Conservation (phyloP, 257 asterid genomes). For the Ligustrum vulgare region DNA sequence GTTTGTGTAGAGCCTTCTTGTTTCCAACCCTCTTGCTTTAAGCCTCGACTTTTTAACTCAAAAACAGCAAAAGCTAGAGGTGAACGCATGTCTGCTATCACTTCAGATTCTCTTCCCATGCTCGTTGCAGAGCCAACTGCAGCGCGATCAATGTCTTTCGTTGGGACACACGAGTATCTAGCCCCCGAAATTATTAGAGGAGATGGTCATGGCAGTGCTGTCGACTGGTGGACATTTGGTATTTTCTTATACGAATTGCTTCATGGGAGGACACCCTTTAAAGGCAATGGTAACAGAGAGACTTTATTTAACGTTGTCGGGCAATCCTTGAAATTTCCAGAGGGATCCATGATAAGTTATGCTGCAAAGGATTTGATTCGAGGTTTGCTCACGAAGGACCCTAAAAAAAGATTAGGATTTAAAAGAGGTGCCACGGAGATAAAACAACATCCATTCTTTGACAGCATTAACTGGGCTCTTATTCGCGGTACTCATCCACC, state of each 20-base stretch:
- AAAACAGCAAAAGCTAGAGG: constrained; percentile 41
- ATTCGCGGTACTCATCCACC: constrained; percentile 81
- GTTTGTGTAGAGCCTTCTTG: constrained; percentile 81
- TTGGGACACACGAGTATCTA: constrained; percentile 92
- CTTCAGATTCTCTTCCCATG: constrained; percentile 56
- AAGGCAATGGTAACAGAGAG: constrained; percentile 79
- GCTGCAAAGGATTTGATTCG: constrained; percentile 87
- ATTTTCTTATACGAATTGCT: constrained; percentile 78
- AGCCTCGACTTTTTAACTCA: constrained; percentile 64
- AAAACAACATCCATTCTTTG: constrained; percentile 87
- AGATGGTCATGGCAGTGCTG: constrained; percentile 95
- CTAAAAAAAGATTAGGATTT: constrained; percentile 74
- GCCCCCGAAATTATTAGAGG: constrained; percentile 93
- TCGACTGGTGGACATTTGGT: constrained; percentile 99
- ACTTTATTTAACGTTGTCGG: constrained; percentile 89
- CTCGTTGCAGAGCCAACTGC: constrained; percentile 87
- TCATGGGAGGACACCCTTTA: constrained; percentile 86
- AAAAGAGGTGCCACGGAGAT: constrained; percentile 87
- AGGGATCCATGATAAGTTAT: constrained; percentile 58
- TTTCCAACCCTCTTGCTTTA: constrained; percentile 84
- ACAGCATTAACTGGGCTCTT: constrained; percentile 84
- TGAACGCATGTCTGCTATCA: constrained; percentile 34
- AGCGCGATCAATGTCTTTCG: constrained; percentile 90
- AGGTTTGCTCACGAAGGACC: constrained; percentile 83
- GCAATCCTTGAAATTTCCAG: constrained; percentile 70